Conservation (phyloP, 495 filamentous ascomycete species). For the Cercophora sp. region DNA sequence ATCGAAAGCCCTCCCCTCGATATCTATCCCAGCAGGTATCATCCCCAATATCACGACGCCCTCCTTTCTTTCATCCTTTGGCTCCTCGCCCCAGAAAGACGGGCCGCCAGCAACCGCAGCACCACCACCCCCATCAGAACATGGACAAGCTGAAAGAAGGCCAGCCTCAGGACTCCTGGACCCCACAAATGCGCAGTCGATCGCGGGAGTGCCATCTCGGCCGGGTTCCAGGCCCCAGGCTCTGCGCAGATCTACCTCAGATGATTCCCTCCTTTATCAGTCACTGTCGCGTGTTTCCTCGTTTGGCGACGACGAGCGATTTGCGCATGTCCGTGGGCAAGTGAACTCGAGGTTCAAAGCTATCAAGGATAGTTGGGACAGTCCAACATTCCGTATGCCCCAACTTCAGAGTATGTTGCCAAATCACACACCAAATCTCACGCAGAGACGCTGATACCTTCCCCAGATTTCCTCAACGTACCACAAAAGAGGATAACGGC, state of each 20-base stretch:
- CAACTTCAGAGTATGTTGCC: conserved; percentile 52
- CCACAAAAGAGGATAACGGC: no score
- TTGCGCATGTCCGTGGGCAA: conserved; percentile 70
- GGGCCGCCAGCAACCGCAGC: conserved; percentile 3
- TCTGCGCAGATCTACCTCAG: conserved; percentile 64
- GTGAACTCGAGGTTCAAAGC: conserved; percentile 88
- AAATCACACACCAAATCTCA: conserved; percentile 31
- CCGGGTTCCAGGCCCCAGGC: conserved; percentile 22
- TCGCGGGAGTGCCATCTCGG: no score
- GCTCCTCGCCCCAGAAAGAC: conserved; percentile 25
- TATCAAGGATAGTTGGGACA: conserved; percentile 82
- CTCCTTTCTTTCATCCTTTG: conserved; percentile 39
- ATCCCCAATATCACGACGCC: conserved; percentile 43
- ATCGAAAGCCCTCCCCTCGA: conserved; percentile 48
- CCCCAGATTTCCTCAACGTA: conserved; percentile 33
- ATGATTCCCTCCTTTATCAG: conserved; percentile 67
- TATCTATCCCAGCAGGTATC: conserved; percentile 44
- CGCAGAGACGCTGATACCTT: no score
- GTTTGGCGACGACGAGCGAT: conserved; percentile 80
- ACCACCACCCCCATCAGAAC: conserved; percentile 9
- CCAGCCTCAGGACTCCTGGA: conserved; percentile 7
- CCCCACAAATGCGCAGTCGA: conserved; percentile 20
- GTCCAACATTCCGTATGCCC: conserved; percentile 63
- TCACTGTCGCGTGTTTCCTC: conserved; percentile 73
- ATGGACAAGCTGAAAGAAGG: background rate